phyloP scores from a whole-genome alignment of 2,329 filamentous ascomycete species.

The Paecilomyces fulvus region DNA sequence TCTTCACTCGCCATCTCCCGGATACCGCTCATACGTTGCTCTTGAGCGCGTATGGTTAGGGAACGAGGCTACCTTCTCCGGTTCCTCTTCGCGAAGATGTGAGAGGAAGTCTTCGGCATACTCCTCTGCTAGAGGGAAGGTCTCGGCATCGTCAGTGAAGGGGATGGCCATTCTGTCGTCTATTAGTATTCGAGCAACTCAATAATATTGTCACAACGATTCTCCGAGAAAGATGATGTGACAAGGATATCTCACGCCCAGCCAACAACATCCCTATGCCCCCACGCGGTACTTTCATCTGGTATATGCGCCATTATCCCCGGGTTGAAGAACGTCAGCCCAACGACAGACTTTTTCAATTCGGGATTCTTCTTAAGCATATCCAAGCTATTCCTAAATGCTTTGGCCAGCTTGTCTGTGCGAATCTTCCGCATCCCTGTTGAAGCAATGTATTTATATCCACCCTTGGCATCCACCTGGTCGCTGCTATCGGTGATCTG shows the following conservation, averaged over 20 bases:
- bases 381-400: background rate
- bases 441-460: background rate
- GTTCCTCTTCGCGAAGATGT: background rate
- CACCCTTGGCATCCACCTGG: background rate
- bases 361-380: background rate
- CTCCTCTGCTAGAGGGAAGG: background rate
- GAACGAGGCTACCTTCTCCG: background rate
- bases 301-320: background rate
- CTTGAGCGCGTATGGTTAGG: background rate
- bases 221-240: background rate
- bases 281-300: background rate
- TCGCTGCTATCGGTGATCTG: background rate
- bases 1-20: background rate
- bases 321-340: background rate
- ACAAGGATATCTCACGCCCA: background rate
- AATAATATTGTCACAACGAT: background rate
- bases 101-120: background rate
- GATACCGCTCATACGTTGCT: background rate
- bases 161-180: background rate
- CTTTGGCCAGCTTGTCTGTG: background rate
- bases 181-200: background rate
- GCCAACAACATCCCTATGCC: background rate
- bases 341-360: background rate
- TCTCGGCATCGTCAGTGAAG: background rate
- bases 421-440: background rate